A percentile compares a stretch with the other conserved stretches of the same genome.
phyloP scores from a whole-genome alignment of 495 filamentous ascomycete species.

The Copromyces sp. region DNA sequence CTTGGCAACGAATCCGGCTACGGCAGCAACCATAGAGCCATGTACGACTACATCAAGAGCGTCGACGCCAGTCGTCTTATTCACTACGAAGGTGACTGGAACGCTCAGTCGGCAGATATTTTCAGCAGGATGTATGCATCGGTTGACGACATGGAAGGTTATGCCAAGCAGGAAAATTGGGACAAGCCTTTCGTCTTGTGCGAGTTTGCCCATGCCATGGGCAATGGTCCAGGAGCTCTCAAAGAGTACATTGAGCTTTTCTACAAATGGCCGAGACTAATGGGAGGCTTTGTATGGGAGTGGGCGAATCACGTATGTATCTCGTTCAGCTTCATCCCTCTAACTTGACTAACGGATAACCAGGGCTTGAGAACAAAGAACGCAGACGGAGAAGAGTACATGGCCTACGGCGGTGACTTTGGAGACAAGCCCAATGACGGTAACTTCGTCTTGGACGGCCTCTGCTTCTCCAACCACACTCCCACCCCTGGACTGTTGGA shows the following conservation, averaged over 20 bases:
- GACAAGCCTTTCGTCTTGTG: constrained; percentile 54
- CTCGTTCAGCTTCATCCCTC: neutral
- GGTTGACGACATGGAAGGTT: constrained; percentile 35
- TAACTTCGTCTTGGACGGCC: constrained; percentile 60
- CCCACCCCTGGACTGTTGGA: constrained; percentile 52
- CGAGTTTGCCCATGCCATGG: constrained; percentile 67
- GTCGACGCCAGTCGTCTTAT: constrained; percentile 48
- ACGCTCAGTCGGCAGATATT: constrained; percentile 53
- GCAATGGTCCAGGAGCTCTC: constrained; percentile 59
- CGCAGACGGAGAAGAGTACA: constrained; percentile 46
- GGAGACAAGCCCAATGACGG: constrained; percentile 59
- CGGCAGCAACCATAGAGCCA: constrained; percentile 54
- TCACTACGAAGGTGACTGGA: constrained; percentile 58
- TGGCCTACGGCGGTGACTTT: constrained; percentile 66
- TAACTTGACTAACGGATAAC: constrained; percentile 3
- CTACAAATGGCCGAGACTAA: constrained; percentile 49
- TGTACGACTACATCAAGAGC: constrained; percentile 53
- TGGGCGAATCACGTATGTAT: constrained; percentile 56
- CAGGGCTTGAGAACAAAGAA: constrained; percentile 46
- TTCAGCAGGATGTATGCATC: constrained; percentile 57
- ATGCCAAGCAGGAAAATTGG: constrained; percentile 32
- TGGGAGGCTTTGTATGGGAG: constrained; percentile 70
- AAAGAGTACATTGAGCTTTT: constrained; percentile 62
- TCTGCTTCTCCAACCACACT: constrained; percentile 48
- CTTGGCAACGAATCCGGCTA: constrained; percentile 67